phyloP scores from a whole-genome alignment of 2,329 filamentous ascomycete species.

The Aspergillus luchuensis region DNA sequence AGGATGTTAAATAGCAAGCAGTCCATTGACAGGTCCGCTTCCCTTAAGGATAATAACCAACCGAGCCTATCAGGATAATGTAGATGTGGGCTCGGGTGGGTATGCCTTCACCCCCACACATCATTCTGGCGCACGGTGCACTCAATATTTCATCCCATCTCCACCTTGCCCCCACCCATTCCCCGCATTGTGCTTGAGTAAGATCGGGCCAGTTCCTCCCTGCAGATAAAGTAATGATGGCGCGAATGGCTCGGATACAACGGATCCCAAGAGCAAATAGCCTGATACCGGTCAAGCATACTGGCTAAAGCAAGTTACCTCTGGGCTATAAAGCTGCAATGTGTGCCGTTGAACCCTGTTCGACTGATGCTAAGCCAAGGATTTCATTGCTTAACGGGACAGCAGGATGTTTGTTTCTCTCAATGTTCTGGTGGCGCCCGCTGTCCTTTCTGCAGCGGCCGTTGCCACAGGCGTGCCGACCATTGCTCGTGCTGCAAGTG shows the following conservation, averaged over 20 bases:
- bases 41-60: not conserved
- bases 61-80: not conserved
- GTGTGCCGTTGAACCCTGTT: not conserved
- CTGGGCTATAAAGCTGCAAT: too few relatives aligned
- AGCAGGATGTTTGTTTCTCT: not conserved
- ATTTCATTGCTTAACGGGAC: not conserved
- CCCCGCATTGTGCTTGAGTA: not conserved
- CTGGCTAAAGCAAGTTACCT: too few relatives aligned
- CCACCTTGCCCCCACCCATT: not conserved
- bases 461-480: not conserved
- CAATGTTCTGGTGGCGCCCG: not conserved
- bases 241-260: too few relatives aligned
- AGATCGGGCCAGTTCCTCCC: not conserved
- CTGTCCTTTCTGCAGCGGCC: not conserved
- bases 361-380: not conserved
- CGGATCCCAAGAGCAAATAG: too few relatives aligned
- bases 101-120: not conserved
- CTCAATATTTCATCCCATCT: not conserved
- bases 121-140: not conserved
- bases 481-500: not conserved
- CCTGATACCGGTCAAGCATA: too few relatives aligned
- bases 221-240: too few relatives aligned
- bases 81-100: not conserved
- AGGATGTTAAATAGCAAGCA: not conserved
- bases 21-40: not conserved